These are phyloP conservation scores for Flagelloscypha sp. DNA, from an alignment of 768 basidiomycete species.

Conservation along the genomic window DNA sequence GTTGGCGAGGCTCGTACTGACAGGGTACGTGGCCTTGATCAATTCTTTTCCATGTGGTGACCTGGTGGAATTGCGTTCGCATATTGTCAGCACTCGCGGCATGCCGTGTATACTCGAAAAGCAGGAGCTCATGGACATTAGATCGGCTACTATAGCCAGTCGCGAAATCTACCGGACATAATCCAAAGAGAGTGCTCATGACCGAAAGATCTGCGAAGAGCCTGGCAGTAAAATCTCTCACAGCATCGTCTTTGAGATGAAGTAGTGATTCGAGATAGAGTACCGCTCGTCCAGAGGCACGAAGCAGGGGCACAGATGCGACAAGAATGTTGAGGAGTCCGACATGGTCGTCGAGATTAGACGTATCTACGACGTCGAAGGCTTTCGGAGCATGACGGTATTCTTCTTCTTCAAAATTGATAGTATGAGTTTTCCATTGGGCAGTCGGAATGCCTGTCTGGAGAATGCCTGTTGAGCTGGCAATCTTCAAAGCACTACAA, in stretches of 20 bases:
- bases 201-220: slow-evolving; percentile 26
- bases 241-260: slow-evolving; percentile 17
- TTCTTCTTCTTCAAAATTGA: slow-evolving; percentile 21
- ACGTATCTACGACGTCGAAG: slow-evolving; percentile 35
- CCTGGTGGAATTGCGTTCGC: slow-evolving; percentile 5
- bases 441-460: slow-evolving; percentile 14
- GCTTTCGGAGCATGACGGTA: slow-evolving; percentile 20
- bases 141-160: slow-evolving; percentile 26
- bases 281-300: slow-evolving; percentile 13
- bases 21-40: slow-evolving; percentile 5
- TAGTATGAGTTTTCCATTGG: slow-evolving; percentile 18
- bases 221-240: slow-evolving; percentile 21
- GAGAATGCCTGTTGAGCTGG: slow-evolving; percentile 4
- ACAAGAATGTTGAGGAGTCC: slow-evolving; percentile 32
- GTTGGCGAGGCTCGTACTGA: slow-evolving; percentile 22
- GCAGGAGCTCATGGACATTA: slow-evolving; percentile 28
- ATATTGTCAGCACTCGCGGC: not conserved
- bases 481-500: slow-evolving; percentile 16
- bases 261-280: slow-evolving; percentile 27
- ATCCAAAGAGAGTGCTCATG: slow-evolving; percentile 25
- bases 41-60: slow-evolving; percentile 13
- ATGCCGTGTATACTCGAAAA: slow-evolving; percentile 2
- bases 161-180: slow-evolving; percentile 26
- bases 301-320: slow-evolving; percentile 21
- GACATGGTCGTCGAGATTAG: slow-evolving; percentile 30